phyloP scores from a whole-genome alignment of 768 basidiomycete species.

The Rubroboletus satanas region DNA sequence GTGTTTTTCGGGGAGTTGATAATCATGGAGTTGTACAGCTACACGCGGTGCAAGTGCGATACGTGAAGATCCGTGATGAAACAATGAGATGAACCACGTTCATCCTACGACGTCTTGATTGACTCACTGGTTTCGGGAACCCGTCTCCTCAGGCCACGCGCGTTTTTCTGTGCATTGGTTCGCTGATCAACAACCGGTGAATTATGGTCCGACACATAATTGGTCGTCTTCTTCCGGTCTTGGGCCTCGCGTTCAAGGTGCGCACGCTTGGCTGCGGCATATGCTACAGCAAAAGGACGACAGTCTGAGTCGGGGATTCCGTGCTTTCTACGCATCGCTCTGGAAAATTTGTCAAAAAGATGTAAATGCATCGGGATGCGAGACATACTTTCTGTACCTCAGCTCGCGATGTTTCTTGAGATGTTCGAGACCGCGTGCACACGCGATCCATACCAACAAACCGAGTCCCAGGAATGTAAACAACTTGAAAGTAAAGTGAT shows the following conservation, averaged over 20 bases:
- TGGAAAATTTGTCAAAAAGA: slow-evolving; percentile 29
- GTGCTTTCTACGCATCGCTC: slow-evolving; percentile 69
- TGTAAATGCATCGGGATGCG: background rate
- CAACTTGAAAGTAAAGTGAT: slow-evolving; percentile 36
- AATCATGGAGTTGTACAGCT: slow-evolving; percentile 18
- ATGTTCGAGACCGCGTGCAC: slow-evolving; percentile 40
- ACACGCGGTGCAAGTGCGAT: slow-evolving; percentile 19
- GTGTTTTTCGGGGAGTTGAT: slow-evolving; percentile 20
- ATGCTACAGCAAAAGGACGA: slow-evolving; percentile 85
- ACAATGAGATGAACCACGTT: slow-evolving; percentile 24
- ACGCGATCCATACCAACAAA: slow-evolving; percentile 33
- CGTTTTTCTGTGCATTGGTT: slow-evolving; percentile 34
- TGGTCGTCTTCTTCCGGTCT: slow-evolving; percentile 33
- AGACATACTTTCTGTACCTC: slow-evolving; percentile 58
- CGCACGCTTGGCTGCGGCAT: slow-evolving; percentile 60
- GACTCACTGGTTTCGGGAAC: slow-evolving; percentile 46
- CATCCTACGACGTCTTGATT: slow-evolving; percentile 19
- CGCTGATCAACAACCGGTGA: slow-evolving; percentile 24
- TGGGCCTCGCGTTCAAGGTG: slow-evolving; percentile 51
- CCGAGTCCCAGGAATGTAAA: slow-evolving; percentile 35
- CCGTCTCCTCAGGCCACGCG: slow-evolving; percentile 39
- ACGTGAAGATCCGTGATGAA: slow-evolving; percentile 23
- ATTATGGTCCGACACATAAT: slow-evolving; percentile 25
- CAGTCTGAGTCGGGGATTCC: slow-evolving; percentile 83
- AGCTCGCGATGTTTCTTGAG: slow-evolving; percentile 59